Percentiles rank a stretch among this genome's conserved stretches.
Evolutionary conservation across 2,329 filamentous ascomycete genomes (phyloP).

Genomic region (Monosporascus sp.): DNA sequence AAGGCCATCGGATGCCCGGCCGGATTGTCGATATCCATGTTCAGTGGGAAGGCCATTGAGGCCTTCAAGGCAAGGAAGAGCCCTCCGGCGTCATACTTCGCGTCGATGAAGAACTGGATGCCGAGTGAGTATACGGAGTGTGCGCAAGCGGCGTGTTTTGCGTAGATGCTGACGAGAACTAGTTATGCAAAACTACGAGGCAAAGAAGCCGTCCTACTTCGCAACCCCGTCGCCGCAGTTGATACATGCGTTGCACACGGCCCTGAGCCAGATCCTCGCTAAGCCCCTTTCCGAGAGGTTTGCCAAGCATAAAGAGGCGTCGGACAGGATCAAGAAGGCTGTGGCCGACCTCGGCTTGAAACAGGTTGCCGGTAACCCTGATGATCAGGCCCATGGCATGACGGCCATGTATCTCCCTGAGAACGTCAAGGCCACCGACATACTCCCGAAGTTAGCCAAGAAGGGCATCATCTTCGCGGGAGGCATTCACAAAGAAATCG

Average conservation of each 20-base stretch:
- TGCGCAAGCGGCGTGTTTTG: not conserved
- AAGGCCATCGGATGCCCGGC: slow-evolving; percentile 96
- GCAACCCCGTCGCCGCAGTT: slow-evolving; percentile 94
- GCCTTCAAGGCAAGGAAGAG: slow-evolving; percentile 75
- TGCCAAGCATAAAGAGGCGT: slow-evolving; percentile 71
- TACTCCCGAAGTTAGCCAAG: slow-evolving; percentile 79
- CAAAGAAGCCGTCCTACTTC: slow-evolving; percentile 96
- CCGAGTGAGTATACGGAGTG: slow-evolving; percentile 57
- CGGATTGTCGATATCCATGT: slow-evolving; percentile 90
- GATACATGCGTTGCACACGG: slow-evolving; percentile 85
- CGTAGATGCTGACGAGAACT: slow-evolving; percentile 11
- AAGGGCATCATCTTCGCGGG: slow-evolving; percentile 92
- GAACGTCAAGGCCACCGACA: slow-evolving; percentile 70
- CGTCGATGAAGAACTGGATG: slow-evolving; percentile 94
- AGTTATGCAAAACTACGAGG: slow-evolving; percentile 99
- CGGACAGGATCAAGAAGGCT: slow-evolving; percentile 81
- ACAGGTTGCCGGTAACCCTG: slow-evolving; percentile 78
- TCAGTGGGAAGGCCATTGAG: slow-evolving; percentile 82
- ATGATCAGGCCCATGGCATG: slow-evolving; percentile 96
- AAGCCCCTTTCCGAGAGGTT: slow-evolving; percentile 78
- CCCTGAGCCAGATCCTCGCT: slow-evolving; percentile 80
- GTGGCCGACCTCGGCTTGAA: slow-evolving; percentile 77
- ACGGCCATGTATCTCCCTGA: slow-evolving; percentile 95
- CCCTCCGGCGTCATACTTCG: slow-evolving; percentile 85
- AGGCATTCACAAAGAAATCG: slow-evolving; percentile 93